phyloP scores from a whole-genome alignment of 2,329 filamentous ascomycete species.

The Didymella keratinophila region DNA sequence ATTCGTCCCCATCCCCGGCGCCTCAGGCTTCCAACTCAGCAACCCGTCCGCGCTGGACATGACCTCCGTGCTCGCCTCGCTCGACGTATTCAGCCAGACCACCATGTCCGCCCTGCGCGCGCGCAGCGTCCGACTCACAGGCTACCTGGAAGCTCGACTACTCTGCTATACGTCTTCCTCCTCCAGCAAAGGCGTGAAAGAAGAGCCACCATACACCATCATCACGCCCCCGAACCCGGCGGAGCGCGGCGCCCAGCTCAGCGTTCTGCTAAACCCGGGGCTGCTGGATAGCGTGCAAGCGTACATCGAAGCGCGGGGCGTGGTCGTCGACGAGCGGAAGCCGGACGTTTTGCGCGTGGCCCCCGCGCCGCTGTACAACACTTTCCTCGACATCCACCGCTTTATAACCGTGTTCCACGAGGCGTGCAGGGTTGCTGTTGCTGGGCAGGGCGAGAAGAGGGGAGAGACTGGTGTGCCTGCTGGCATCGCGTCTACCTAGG shows the following conservation, averaged over 20 bases:
- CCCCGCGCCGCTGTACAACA: conserved; percentile 84
- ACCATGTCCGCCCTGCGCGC: conserved; percentile 72
- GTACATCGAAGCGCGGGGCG: conserved; percentile 70
- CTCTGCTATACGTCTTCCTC: conserved; percentile 21
- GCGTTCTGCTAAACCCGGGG: conserved; percentile 72
- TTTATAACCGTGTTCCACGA: conserved; percentile 58
- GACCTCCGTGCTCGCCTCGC: conserved; percentile 73
- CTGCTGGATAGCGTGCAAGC: conserved; percentile 73
- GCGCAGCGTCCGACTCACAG: conserved; percentile 77
- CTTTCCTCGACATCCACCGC: conserved; percentile 71
- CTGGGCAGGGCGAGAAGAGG: background rate
- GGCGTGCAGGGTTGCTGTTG: conserved; percentile 54
- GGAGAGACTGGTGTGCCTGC: conserved; percentile 9
- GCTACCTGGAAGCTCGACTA: conserved; percentile 70
- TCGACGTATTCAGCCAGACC: conserved; percentile 77
- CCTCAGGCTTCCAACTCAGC: conserved; percentile 82
- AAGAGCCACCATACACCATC: conserved; percentile 54
- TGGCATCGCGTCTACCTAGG: conserved; percentile 17
- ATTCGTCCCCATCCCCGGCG: conserved; percentile 80
- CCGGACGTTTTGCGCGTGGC: conserved; percentile 86
- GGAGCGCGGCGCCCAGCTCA: conserved; percentile 80
- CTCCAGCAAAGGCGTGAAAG: background rate
- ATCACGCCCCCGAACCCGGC: conserved; percentile 74
- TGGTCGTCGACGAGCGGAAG: conserved; percentile 83
- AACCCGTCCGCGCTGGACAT: conserved; percentile 84